These are phyloP conservation scores for Nicotiana attenuata DNA, from an alignment of 257 asterid genomes.

Conservation along the genomic window DNA sequence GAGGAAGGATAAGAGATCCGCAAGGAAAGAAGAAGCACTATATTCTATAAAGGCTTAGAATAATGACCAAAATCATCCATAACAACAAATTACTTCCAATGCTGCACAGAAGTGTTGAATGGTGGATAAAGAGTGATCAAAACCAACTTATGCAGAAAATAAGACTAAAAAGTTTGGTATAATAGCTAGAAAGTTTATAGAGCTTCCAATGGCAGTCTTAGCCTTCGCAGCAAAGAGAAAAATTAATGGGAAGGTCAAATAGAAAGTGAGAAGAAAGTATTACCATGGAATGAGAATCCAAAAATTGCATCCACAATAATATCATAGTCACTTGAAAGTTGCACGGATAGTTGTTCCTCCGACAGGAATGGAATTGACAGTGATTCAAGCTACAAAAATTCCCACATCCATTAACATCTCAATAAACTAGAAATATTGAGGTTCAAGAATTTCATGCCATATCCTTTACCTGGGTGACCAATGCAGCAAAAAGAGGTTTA, in stretches of 20 bases:
- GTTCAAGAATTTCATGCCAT: not conserved
- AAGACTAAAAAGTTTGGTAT: not conserved
- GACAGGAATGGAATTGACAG: slow-evolving; percentile 51
- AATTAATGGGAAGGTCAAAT: not conserved
- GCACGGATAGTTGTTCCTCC: slow-evolving; percentile 21
- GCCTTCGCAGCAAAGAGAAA: slow-evolving; percentile 1
- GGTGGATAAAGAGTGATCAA: not conserved
- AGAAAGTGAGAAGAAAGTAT: not conserved
- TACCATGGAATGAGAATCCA: slow-evolving; percentile 37
- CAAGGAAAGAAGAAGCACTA: not conserved
- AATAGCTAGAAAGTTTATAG: not conserved
- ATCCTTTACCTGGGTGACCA: slow-evolving; percentile 70
- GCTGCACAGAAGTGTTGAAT: not conserved
- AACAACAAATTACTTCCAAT: not conserved
- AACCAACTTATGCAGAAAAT: not conserved
- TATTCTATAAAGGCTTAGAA: too few relatives aligned
- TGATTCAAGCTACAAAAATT: slow-evolving; percentile 67
- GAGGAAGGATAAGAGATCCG: not conserved
- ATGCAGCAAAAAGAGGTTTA: slow-evolving; percentile 32
- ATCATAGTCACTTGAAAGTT: slow-evolving; percentile 21
- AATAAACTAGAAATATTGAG: not conserved
- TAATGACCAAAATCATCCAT: not conserved
- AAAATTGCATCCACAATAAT: slow-evolving; percentile 35
- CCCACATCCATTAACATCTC: slow-evolving; percentile 20
- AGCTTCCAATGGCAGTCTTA: not conserved